A percentile compares a stretch with the other conserved stretches of the same genome.
These are phyloP conservation scores for Hymenoscyphus salicellus DNA, from an alignment of 2,329 filamentous ascomycete genomes.

Conservation along the genomic window DNA sequence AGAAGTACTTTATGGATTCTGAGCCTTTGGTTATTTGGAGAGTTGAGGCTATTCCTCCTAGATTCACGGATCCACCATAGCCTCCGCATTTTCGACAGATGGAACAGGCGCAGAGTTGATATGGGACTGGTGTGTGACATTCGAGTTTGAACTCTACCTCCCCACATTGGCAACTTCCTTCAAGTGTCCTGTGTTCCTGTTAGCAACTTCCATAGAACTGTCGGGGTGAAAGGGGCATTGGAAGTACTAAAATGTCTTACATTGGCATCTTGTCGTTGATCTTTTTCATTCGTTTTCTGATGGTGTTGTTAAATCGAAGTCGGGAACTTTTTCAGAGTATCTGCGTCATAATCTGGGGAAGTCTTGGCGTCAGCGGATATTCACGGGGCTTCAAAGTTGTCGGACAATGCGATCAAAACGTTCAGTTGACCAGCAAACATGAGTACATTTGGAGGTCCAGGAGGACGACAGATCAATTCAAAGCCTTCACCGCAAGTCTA, in stretches of 20 bases:
- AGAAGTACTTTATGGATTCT: conserved; percentile 43
- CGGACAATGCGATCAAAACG: neutral
- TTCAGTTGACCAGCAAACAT: conserved; percentile 37
- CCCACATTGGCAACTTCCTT: conserved; percentile 50
- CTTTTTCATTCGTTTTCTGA: neutral
- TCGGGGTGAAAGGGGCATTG: neutral
- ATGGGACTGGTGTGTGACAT: conserved; percentile 46
- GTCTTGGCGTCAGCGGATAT: conserved; percentile 1
- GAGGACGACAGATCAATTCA: conserved; percentile 58
- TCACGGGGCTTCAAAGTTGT: conserved; percentile 1
- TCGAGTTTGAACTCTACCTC: conserved; percentile 45
- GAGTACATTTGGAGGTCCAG: conserved; percentile 69
- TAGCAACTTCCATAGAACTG: neutral
- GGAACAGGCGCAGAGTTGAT: conserved; percentile 48
- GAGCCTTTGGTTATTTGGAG: conserved; percentile 42
- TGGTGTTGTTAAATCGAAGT: conserved; percentile 5
- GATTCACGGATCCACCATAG: conserved; percentile 44
- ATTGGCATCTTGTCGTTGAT: neutral
- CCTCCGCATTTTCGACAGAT: conserved; percentile 49
- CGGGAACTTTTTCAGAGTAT: neutral
- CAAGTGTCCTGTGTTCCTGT: conserved; percentile 39
- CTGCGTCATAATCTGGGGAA: conserved; percentile 8
- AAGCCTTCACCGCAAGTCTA: conserved; percentile 67
- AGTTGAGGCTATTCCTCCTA: conserved; percentile 44
- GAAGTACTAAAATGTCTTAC: neutral